These are phyloP conservation scores for Neurospora tetrasperma DNA, from an alignment of 495 filamentous ascomycete species.

Conservation along the genomic window DNA sequence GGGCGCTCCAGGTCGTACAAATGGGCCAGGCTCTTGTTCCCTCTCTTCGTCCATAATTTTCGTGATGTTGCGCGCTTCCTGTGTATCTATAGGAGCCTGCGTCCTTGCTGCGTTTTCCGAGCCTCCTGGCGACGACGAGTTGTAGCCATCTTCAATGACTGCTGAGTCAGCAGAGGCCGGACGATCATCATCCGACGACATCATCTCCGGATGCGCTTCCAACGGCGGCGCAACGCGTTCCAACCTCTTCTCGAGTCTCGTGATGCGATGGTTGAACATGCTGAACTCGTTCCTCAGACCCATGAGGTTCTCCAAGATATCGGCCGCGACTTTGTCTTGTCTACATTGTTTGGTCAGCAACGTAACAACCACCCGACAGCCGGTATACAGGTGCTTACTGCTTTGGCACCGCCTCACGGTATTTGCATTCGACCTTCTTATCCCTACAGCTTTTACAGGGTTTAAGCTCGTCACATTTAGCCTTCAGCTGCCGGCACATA, in stretches of 20 bases:
- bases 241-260: conserved; percentile 15
- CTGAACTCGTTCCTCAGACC: conserved; percentile 25
- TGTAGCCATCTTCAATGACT: conserved; percentile 10
- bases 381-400: conserved; percentile 38
- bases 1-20: conserved; percentile 42
- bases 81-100: conserved; percentile 11
- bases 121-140: conserved; percentile 15
- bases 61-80: conserved; percentile 23
- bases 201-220: conserved; percentile 5
- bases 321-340: conserved; percentile 41
- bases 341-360: conserved; percentile 22
- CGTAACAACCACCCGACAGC: neutral
- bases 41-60: conserved; percentile 32
- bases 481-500: conserved; percentile 56
- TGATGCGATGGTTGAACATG: conserved; percentile 17
- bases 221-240: conserved; percentile 7
- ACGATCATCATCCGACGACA: conserved; percentile 13
- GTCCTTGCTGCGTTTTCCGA: neutral
- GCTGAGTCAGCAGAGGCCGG: conserved; percentile 18
- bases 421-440: conserved; percentile 50
- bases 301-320: conserved; percentile 36
- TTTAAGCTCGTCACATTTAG: conserved; percentile 59
- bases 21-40: conserved; percentile 35
- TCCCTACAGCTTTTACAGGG: conserved; percentile 48
- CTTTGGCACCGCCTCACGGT: conserved; percentile 56